phyloP scores from a whole-genome alignment of 2,329 filamentous ascomycete species.

The Aspergillus jensenii region DNA sequence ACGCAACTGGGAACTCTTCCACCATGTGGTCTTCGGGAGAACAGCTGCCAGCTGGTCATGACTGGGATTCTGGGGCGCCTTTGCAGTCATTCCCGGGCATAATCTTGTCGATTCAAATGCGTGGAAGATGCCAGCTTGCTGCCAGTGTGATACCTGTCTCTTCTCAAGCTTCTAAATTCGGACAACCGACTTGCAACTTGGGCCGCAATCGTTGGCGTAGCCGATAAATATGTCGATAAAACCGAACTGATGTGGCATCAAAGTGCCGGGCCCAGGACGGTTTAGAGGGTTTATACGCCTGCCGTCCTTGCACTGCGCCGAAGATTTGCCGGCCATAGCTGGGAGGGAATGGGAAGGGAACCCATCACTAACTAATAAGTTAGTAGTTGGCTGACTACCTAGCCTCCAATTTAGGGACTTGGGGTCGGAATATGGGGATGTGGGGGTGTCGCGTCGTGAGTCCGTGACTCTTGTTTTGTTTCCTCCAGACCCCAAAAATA shows the following conservation, averaged over 20 bases:
- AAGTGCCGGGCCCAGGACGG: too few species aligned
- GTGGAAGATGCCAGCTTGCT: too few species aligned
- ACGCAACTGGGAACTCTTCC: not conserved
- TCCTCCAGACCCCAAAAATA: too few species aligned
- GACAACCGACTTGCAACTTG: too few species aligned
- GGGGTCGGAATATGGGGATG: not conserved
- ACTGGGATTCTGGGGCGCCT: not conserved
- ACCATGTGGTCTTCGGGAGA: not conserved
- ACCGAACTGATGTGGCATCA: too few species aligned
- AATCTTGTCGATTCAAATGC: not conserved
- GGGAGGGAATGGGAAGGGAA: not conserved
- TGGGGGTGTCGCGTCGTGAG: too few species aligned
- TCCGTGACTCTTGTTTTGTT: too few species aligned
- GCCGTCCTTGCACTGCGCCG: not conserved
- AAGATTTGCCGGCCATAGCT: not conserved
- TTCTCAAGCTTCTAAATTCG: too few species aligned
- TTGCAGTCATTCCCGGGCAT: conserved; percentile 19
- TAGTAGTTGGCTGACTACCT: not conserved
- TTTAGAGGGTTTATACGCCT: too few species aligned
- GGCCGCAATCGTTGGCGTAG: too few species aligned
- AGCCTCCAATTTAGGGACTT: not conserved
- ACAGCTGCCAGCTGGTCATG: not conserved
- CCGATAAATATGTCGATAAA: too few species aligned
- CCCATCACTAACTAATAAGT: not conserved
- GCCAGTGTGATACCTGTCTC: too few species aligned